A percentile compares a stretch with the other conserved stretches of the same genome.
These are phyloP conservation scores for Akanthomyces uredinophilus DNA, from an alignment of 2,329 filamentous ascomycete species.

Conservation along the genomic window DNA sequence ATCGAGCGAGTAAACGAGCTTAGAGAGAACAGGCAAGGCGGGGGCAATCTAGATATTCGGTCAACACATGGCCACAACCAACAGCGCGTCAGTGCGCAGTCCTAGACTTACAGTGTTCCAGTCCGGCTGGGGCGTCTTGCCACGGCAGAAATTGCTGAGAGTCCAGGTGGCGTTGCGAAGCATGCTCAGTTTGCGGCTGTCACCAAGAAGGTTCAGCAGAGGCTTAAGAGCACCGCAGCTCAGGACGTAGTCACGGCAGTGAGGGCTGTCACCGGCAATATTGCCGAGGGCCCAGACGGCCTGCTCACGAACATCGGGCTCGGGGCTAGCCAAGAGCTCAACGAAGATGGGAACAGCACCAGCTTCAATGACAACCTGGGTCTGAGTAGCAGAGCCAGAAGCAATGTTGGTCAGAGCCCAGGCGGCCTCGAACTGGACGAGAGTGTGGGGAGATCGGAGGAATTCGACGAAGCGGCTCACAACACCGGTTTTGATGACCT, in stretches of 20 bases:
- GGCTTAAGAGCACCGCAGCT: constrained; percentile 87
- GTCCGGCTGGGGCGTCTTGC: constrained; percentile 97
- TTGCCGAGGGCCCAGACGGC: constrained; percentile 98
- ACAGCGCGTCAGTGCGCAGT: neutral
- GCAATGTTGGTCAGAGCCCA: constrained; percentile 99
- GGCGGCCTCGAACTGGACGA: constrained; percentile 97
- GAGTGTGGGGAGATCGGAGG: constrained; percentile 91
- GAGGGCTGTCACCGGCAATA: constrained; percentile 96
- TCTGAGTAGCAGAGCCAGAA: constrained; percentile 93
- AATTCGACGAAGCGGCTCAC: constrained; percentile 98
- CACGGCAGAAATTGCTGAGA: constrained; percentile 98
- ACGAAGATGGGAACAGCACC: constrained; percentile 98
- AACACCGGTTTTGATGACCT: constrained; percentile 98
- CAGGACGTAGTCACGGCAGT: constrained; percentile 95
- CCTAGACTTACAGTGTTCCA: constrained; percentile 77
- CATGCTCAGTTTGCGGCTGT: constrained; percentile 99
- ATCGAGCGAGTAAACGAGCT: constrained; percentile 96
- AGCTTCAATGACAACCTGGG: constrained; percentile 97
- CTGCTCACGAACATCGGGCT: constrained; percentile 96
- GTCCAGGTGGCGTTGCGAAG: constrained; percentile 98
- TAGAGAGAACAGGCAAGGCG: constrained; percentile 88
- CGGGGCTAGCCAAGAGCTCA: constrained; percentile 88
- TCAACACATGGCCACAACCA: constrained; percentile 20
- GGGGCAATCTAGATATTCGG: constrained; percentile 68
- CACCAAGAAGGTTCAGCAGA: constrained; percentile 80